phyloP scores from a whole-genome alignment of 2,329 filamentous ascomycete genomes.

The Ambrosiella beaveri region DNA sequence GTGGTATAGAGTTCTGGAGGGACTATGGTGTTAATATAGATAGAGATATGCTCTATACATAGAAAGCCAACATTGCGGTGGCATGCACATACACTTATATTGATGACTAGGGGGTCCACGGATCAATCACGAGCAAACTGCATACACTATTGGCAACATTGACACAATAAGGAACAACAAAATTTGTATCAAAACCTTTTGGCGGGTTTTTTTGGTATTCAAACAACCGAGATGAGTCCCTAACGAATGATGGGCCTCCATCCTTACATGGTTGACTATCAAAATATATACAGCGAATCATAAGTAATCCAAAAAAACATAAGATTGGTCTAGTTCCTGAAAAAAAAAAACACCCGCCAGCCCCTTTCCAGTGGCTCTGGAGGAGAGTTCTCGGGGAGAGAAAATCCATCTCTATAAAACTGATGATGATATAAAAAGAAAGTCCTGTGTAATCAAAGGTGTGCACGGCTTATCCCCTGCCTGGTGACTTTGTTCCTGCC shows the following conservation, averaged over 20 bases:
- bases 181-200: background rate
- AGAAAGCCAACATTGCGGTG: background rate
- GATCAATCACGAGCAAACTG: background rate
- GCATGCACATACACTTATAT: background rate
- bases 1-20: background rate
- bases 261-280: background rate
- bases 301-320: background rate
- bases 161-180: background rate
- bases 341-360: background rate
- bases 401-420: background rate
- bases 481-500: too few species aligned
- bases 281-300: background rate
- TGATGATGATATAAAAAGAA: background rate
- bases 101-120: background rate
- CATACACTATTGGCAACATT: background rate
- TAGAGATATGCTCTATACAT: background rate
- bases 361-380: background rate
- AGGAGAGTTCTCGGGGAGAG: background rate
- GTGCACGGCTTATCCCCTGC: too few species aligned
- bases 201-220: background rate
- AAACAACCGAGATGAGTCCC: background rate
- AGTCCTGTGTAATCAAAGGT: too few species aligned
- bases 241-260: background rate
- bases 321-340: background rate
- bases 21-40: background rate